Base-by-base conservation (phyloP, 371 early-diverging fungal species). In the Coemansia sp. region DNA sequence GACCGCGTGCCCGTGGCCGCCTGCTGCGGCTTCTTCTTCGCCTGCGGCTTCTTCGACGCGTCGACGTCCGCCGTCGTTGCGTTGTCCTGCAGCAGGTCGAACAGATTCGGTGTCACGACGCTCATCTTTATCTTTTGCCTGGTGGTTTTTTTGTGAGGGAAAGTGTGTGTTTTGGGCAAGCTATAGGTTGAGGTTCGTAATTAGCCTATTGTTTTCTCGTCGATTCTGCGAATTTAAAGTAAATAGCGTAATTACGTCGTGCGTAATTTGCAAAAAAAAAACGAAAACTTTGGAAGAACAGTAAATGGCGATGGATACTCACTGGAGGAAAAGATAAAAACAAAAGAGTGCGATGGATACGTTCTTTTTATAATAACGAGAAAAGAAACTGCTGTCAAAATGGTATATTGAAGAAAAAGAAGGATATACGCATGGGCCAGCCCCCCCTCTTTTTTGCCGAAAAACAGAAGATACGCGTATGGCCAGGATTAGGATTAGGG, bases 81-180 rank as follows among this genome's bases (percentile, higher is more conserved):
- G 47, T 67, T 57, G 59, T 70, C 77, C 49, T 55, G 57, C 50
- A 77, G 64, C 64, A 77, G 55, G 13, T 63, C 59, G 40, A 77
- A 77, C 64, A 52, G 51, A 65, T 77, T 76, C 45, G 68, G 39
- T 38, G 77, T 66, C 39, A 63, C 67, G 42, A 65, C 67, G 65
- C 64, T 70, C 69, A 68, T 73, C 58, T 31, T 54, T 26, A 16
- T 16, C 10, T 48, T 30, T 16, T 16, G 31, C 13, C 26, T 36
- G 9, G 9, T 16, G 6, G 11, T 35, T 53, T 35, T 20, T 6
- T 35, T 34, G 34, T 31, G 26, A 51, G 34, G 14, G 13, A 35
- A 36, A 36, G 6, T 20, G 32, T 11, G 13, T 34, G 9, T 32
- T n/a, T 35, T 35, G 20, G 7, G 14, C n/a, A 36, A 31, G 35